phyloP scores from a whole-genome alignment of 1,284 basidiomycete species.

The Boletus mariae region DNA sequence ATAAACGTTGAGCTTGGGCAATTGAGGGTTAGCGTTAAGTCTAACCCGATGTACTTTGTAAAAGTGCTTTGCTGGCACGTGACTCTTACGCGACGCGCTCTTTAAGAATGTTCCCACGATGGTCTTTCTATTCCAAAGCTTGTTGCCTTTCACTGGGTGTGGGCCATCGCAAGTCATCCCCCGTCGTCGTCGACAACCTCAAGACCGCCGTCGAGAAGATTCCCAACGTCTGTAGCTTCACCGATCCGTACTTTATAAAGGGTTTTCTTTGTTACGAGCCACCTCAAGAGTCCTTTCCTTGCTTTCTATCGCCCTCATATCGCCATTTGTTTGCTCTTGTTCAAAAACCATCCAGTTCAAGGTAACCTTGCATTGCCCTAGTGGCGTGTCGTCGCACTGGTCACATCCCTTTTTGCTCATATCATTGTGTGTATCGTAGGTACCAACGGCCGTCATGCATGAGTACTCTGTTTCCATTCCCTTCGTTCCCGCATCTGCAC shows the following conservation, averaged over 20 bases:
- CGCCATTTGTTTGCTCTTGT: conserved; percentile 17
- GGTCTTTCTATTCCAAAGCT: conserved; percentile 18
- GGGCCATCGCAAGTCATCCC: conserved; percentile 13
- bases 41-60: background rate
- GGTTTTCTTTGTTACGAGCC: conserved; percentile 17
- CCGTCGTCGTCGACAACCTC: conserved; percentile 7
- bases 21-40: too few species aligned
- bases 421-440: conserved; percentile 8
- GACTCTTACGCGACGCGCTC: conserved; percentile 35
- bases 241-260: conserved; percentile 16
- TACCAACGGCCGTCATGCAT: conserved; percentile 24
- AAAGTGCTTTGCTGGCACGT: conserved; percentile 29
- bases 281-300: conserved; percentile 17
- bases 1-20: background rate
- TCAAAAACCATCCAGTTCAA: conserved; percentile 15
- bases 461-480: conserved; percentile 32
- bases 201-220: conserved; percentile 7
- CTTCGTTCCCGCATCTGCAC: conserved; percentile 41
- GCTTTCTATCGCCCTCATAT: conserved; percentile 28
- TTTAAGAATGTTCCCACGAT: conserved; percentile 33
- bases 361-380: conserved; percentile 14
- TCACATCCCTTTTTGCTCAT: conserved; percentile 10
- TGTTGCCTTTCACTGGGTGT: conserved; percentile 31
- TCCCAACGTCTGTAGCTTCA: conserved; percentile 2
- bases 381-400: background rate